phyloP scores from a whole-genome alignment of 1,284 basidiomycete species.

The Exobasidium cylindrosporum region DNA sequence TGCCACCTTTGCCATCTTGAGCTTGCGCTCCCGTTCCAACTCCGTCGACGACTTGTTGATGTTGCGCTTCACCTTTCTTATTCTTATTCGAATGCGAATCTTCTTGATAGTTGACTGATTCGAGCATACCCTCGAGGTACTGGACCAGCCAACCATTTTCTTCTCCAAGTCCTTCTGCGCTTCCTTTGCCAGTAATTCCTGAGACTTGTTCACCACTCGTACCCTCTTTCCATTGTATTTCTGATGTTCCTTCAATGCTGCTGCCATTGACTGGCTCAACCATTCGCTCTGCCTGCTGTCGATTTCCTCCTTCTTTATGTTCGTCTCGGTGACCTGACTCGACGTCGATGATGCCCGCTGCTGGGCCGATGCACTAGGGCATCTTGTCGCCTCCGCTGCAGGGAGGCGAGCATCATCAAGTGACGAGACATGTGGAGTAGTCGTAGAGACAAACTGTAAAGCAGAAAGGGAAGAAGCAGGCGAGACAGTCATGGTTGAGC shows the following conservation, averaged over 20 bases:
- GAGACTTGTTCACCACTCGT: background rate
- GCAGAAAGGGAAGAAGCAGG: constrained; percentile 22
- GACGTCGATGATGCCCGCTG: constrained; percentile 31
- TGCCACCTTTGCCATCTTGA: background rate
- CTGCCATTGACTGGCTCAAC: background rate
- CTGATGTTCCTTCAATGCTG: background rate
- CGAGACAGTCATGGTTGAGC: constrained; percentile 15
- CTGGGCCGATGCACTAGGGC: constrained; percentile 37
- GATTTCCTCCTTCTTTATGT: background rate
- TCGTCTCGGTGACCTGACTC: background rate
- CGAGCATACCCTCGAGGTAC: background rate
- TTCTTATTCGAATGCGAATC: background rate
- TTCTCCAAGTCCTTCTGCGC: background rate
- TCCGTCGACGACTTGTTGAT: background rate
- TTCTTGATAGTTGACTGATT: background rate
- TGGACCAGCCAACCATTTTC: background rate
- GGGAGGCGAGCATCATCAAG: constrained; percentile 46
- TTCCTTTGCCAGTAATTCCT: background rate
- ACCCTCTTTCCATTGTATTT: background rate
- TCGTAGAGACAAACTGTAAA: constrained; percentile 20
- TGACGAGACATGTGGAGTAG: background rate
- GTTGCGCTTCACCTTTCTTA: background rate
- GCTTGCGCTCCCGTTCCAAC: background rate
- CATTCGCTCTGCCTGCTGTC: background rate
- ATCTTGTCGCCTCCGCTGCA: constrained; percentile 49